Evolutionary conservation across 257 asterid species (phyloP).

Genomic region (Solanum appendiculatum): DNA sequence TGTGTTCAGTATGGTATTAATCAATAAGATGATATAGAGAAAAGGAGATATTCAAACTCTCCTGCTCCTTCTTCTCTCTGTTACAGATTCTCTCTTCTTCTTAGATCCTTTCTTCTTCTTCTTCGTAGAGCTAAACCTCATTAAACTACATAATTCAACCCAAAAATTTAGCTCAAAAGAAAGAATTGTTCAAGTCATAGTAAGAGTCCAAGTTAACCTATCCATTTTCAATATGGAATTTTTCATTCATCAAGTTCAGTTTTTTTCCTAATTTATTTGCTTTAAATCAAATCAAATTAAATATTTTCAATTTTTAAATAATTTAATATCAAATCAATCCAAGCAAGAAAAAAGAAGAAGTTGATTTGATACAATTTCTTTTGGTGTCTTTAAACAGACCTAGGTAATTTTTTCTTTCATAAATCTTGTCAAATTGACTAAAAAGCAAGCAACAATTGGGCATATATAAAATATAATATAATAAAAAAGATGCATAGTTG

Average conservation of each 20-base stretch:
- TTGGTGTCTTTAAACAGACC: neutral
- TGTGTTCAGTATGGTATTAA: too few relatives aligned
- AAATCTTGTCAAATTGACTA: neutral
- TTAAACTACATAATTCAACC: too few relatives aligned
- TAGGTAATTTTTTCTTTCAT: neutral
- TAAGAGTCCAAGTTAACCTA: neutral
- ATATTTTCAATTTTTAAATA: too few relatives aligned
- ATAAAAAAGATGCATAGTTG: neutral
- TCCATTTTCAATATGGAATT: neutral
- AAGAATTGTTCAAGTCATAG: neutral
- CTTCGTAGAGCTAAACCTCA: too few relatives aligned
- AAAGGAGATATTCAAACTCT: too few relatives aligned
- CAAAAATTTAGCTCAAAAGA: neutral
- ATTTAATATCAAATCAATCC: neutral
- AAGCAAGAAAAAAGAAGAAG: neutral
- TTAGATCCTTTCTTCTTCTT: too few relatives aligned
- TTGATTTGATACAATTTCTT: neutral
- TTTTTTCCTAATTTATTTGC: neutral
- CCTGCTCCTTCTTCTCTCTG: too few relatives aligned
- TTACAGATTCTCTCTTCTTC: too few relatives aligned
- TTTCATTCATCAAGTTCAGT: neutral
- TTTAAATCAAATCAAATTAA: neutral
- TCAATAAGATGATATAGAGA: too few relatives aligned
- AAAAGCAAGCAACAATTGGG: neutral
- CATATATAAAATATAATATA: neutral